Evolutionary conservation across 176 grass and related monocot genomes (phyloP), one percentile per base, ranked within the genome.

Genomic region (Cymbopogon citratus): DNA sequence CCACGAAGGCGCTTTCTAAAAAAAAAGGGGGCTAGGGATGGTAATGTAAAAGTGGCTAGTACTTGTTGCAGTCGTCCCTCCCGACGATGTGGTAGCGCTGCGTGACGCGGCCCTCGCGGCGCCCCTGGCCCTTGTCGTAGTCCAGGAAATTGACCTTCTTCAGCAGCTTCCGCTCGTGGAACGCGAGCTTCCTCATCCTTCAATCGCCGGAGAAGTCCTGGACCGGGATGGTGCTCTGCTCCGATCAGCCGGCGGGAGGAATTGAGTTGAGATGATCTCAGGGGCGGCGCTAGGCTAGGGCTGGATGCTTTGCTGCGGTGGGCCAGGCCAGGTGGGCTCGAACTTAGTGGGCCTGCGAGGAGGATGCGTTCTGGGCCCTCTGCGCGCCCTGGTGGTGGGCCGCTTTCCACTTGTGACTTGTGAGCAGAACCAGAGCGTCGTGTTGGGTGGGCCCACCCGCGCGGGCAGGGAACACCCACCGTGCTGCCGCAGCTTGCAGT

Each of bases 61-160:
- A 84, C 85, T 88, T 92, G 60, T 90, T 90, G 77, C 90, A 91
- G 66, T 94, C 92, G 59, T 94, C 92, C 72, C 90, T 88, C 61
- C 76, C 90, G 4, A 81, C 83, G 76, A 92, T 72, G 83, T 49
- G 61, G 72, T 91, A 89, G 39, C 90, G 83, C 48, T 74, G 85
- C 48, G 59, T 92, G 44, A 91, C 62, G 3, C 44, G 34, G 13
- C 71, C 87, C 66, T 95, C 93, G 43, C 90, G 82, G 38, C 90
- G 93, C 13, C 85, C 87, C 9, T 71, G 12, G 38, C 87, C 90
- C 63, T 75, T 57, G 56, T 86, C 89, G 80, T 66, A 89, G 18
- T 87, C 87, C 46, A 96, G 44, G 57, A 92, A 90, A 36, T 89
- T 83, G 18, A 81, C 60, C 83, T 68, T 92, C 83, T 85, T 92